A percentile compares a stretch with the other conserved stretches of the same genome.
Conservation (phyloP, 2,329 filamentous ascomycete genomes). For the Exophiala bonariae region DNA sequence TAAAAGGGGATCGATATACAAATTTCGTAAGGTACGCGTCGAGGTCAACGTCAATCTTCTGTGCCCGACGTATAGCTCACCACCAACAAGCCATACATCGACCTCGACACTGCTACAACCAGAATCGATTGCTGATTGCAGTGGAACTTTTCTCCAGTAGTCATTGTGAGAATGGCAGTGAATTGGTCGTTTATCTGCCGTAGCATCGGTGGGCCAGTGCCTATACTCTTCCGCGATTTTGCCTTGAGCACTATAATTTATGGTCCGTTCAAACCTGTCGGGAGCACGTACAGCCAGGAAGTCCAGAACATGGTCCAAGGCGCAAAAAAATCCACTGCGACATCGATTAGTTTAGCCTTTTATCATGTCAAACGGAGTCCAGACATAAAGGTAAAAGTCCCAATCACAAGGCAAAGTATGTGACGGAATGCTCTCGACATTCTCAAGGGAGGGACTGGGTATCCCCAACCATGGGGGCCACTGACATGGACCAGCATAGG, state of each 20-base stretch:
- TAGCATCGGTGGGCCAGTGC: conserved; percentile 49
- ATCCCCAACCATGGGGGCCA: background rate
- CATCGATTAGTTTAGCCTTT: background rate
- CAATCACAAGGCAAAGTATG: background rate
- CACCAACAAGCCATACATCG: conserved; percentile 51
- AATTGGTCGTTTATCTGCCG: conserved; percentile 49
- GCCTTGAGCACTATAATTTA: conserved; percentile 1
- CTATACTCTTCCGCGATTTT: background rate
- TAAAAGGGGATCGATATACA: conserved; percentile 55
- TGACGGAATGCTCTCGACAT: background rate
- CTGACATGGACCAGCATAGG: background rate
- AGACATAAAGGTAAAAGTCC: background rate
- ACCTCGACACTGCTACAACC: conserved; percentile 59
- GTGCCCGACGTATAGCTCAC: conserved; percentile 57
- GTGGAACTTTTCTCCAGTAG: conserved; percentile 56
- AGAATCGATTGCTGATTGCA: conserved; percentile 53
- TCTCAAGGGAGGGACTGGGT: background rate
- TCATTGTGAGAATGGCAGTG: conserved; percentile 60
- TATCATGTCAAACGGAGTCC: background rate
- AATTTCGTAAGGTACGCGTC: conserved; percentile 47
- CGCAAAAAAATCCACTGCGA: background rate
- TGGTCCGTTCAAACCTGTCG: background rate
- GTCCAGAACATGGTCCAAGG: background rate
- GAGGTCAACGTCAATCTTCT: conserved; percentile 45
- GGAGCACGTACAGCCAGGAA: background rate